Evolutionary conservation across 257 asterid genomes (phyloP).

Genomic region (Scutellaria minor): DNA sequence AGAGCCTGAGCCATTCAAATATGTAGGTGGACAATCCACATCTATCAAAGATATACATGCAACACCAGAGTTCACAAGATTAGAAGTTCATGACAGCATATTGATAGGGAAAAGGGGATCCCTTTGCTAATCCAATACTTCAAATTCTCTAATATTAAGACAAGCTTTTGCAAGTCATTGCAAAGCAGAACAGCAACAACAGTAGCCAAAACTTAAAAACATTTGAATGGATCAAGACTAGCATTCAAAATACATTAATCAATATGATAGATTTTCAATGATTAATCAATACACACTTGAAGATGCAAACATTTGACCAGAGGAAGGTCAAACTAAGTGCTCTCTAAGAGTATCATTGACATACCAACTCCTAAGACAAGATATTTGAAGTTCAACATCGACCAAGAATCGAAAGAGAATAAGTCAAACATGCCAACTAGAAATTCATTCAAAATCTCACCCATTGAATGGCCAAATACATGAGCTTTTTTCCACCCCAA

Average conservation of each 20-base stretch:
- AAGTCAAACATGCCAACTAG: slow-evolving; percentile 41
- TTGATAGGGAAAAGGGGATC: background rate
- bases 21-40: background rate
- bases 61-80: background rate
- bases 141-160: background rate
- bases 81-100: background rate
- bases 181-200: slow-evolving; percentile 1
- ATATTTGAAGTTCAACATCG: background rate
- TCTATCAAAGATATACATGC: background rate
- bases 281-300: background rate
- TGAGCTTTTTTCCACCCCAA: slow-evolving; percentile 94
- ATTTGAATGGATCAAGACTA: slow-evolving; percentile 17
- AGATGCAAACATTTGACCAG: slow-evolving; percentile 10
- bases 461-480: slow-evolving; percentile 98
- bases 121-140: background rate
- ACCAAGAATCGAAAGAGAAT: slow-evolving; percentile 2
- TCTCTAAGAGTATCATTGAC: background rate
- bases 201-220: background rate
- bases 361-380: background rate
- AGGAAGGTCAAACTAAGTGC: background rate
- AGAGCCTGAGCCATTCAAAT: background rate
- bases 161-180: slow-evolving; percentile 19
- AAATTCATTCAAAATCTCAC: slow-evolving; percentile 51
- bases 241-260: background rate
- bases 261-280: background rate